phyloP scores from a whole-genome alignment of 768 basidiomycete species.

The Suillus ampliporus region DNA sequence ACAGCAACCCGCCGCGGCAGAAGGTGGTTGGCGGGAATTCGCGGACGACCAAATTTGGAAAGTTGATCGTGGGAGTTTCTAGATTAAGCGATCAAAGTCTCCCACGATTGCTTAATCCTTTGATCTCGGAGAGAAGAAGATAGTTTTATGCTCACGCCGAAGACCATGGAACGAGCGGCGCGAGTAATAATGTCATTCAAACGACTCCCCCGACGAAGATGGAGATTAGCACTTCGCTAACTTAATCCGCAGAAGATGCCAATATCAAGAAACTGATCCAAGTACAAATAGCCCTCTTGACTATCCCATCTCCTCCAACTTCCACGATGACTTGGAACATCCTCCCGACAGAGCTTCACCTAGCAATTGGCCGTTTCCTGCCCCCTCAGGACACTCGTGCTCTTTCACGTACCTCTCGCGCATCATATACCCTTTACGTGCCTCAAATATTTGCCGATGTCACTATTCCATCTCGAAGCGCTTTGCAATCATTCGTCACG shows the following conservation, averaged over 20 bases:
- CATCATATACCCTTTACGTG: constrained; percentile 59
- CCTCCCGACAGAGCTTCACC: constrained; percentile 72
- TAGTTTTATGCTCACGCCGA: constrained; percentile 20
- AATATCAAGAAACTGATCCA: not conserved
- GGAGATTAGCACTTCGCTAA: constrained; percentile 19
- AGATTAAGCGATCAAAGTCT: not conserved
- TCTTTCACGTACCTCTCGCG: constrained; percentile 54
- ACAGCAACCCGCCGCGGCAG: constrained; percentile 5
- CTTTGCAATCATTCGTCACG: constrained; percentile 56
- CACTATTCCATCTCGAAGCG: constrained; percentile 50
- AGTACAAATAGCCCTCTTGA: not conserved
- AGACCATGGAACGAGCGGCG: constrained; percentile 18
- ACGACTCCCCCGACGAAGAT: constrained; percentile 21
- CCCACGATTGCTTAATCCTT: too few relatives aligned
- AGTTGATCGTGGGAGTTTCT: constrained; percentile 11
- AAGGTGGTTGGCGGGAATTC: not conserved
- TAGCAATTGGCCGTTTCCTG: constrained; percentile 58
- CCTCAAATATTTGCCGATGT: constrained; percentile 66
- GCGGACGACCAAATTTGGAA: not conserved
- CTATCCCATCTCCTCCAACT: not conserved
- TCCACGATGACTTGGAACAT: constrained; percentile 48
- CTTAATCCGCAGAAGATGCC: constrained; percentile 11
- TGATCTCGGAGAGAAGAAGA: constrained; percentile 30
- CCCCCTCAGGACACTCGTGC: constrained; percentile 48
- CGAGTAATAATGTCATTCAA: constrained; percentile 3